Evolutionary conservation across 148 eudicot species (phyloP), one percentile per base, ranked within the genome.

Genomic region (Vaccinium darrowii): DNA sequence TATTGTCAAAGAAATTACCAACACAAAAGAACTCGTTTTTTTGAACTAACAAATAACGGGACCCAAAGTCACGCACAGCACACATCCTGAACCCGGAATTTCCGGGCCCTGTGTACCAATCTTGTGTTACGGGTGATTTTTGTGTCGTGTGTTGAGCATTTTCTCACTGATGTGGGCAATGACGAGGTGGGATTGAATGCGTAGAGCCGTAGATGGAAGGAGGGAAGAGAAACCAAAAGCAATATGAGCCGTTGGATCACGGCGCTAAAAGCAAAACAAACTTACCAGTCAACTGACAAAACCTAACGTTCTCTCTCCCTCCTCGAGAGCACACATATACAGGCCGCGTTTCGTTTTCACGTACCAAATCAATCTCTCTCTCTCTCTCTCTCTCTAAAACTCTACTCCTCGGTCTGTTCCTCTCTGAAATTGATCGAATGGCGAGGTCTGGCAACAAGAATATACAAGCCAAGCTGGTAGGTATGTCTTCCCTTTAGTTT

Each of bases 401-500:
- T 81, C 19, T 56, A 49, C 51, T 8, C 8, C 52, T 69, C 43
- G 14, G 6, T 39, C 76, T 57, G 51, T 43, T 43, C 23, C 76
- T 62, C 15, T 65, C 30, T 43, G 49, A 76, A 14, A 67, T 84
- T 80, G 62, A 90, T 81, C 79, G 73, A 82, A 79, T 88, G 88
- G 88, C 90, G 36, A 85, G 85, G 81, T 82, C 88, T 30, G 87
- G 87, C 79, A 86, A 49, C 88, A 91, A 93, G 88, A 91, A 84
- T 86, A 87, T 93, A 58, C 92, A 91, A 89, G 91, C 95, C 87
- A 93, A 93, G 88, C 93, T 93, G 91, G 95, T 93, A 87, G 90
- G 93, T 90, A 91, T 77, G 90, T 88, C 91, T 82, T 86, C 74
- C 87, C 81, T 76, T 80, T 53, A 18, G 57, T 86, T 25, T 56